Evolutionary conservation across 441 rosid species (phyloP).

Genomic region (Adansonia madagascariensis): DNA sequence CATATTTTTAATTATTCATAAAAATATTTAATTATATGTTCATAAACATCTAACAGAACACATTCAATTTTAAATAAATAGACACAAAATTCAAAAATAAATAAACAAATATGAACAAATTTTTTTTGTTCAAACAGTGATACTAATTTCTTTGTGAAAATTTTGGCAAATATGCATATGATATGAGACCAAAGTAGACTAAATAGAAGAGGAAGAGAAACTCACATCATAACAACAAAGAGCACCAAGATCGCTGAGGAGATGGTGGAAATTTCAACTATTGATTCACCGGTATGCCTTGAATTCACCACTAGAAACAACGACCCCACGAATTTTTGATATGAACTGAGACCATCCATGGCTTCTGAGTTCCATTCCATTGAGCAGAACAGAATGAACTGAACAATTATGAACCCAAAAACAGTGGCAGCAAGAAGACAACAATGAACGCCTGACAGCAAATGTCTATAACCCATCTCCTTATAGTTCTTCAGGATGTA

Average conservation of each 20-base stretch:
- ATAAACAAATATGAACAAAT: no score
- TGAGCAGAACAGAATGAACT: slow-evolving; percentile 36
- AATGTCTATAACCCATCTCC: slow-evolving; percentile 42
- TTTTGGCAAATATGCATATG: no score
- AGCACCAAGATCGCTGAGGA: slow-evolving; percentile 53
- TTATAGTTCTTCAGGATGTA: slow-evolving; percentile 33
- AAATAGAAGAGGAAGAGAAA: slow-evolving; percentile 17
- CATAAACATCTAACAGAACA: no score
- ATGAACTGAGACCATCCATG: slow-evolving; percentile 45
- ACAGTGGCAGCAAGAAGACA: slow-evolving; percentile 35
- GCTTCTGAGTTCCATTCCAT: slow-evolving; percentile 55
- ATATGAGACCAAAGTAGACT: not conserved
- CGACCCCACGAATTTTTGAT: slow-evolving; percentile 42
- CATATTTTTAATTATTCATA: no score
- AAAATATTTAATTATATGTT: no score
- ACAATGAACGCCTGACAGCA: slow-evolving; percentile 33
- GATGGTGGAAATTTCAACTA: slow-evolving; percentile 53
- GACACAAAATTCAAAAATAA: no score
- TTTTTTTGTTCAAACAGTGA: no score
- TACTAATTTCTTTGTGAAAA: no score
- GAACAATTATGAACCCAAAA: slow-evolving; percentile 36
- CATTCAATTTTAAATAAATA: no score
- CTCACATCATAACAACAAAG: slow-evolving; percentile 63
- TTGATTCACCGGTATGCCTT: slow-evolving; percentile 57
- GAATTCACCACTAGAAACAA: slow-evolving; percentile 53